These are phyloP conservation scores for Kwoniella europaea DNA, from an alignment of 768 basidiomycete species.

Conservation along the genomic window DNA sequence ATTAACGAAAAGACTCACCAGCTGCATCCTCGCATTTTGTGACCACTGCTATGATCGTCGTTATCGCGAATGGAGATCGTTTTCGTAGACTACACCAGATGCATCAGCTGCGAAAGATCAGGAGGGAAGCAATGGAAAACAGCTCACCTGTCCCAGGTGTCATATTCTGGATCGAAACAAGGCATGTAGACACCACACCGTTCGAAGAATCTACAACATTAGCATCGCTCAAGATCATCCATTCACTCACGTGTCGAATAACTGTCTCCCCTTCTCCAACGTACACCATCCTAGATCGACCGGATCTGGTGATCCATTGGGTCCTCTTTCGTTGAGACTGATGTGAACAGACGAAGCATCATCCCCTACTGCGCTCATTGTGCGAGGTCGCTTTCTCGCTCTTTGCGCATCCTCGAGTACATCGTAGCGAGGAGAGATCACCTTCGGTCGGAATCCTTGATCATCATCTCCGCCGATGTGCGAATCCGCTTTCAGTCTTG, in stretches of 20 bases:
- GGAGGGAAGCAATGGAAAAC: not conserved
- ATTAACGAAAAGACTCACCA: constrained; percentile 17
- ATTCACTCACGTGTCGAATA: constrained; percentile 41
- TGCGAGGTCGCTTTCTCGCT: not conserved
- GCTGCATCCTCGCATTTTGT: constrained; percentile 43
- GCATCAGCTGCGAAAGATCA: not conserved
- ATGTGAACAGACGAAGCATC: constrained; percentile 17
- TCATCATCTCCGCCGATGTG: constrained; percentile 30
- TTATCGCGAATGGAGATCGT: constrained; percentile 47
- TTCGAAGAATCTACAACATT: constrained; percentile 41
- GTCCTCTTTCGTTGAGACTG: constrained; percentile 25
- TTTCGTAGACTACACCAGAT: constrained; percentile 33
- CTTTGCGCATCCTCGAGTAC: not conserved
- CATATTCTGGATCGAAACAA: constrained; percentile 46
- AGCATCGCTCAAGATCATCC: constrained; percentile 2
- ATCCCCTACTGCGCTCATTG: constrained; percentile 3
- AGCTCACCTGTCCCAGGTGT: constrained; percentile 48
- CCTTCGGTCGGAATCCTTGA: not conserved
- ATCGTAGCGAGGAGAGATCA: constrained; percentile 6
- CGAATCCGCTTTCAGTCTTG: constrained; percentile 44
- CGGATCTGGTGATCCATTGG: constrained; percentile 34
- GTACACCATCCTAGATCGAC: constrained; percentile 42
- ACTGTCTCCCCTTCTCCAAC: constrained; percentile 33
- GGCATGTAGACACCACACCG: constrained; percentile 44
- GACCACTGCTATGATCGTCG: constrained; percentile 37